Conservation (phyloP, 768 basidiomycete species). For the Erythrobasidium yunnanense region DNA sequence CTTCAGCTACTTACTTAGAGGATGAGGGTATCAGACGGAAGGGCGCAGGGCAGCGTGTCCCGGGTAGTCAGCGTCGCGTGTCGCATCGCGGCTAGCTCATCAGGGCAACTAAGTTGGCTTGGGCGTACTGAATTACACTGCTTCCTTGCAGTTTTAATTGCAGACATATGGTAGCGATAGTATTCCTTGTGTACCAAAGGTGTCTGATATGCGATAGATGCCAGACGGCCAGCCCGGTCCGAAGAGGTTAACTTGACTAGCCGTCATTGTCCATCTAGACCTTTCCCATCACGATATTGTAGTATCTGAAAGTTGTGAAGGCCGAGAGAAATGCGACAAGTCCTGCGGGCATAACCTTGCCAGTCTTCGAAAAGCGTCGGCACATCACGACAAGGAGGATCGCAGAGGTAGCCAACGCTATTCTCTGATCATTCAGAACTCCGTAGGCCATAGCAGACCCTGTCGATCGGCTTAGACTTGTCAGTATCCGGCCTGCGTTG, state of each 20-base stretch:
- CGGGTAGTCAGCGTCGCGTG: no score
- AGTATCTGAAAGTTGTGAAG: constrained; percentile 13
- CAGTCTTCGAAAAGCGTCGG: constrained; percentile 3
- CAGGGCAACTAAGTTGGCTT: background rate
- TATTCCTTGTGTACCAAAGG: background rate
- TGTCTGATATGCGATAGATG: no score
- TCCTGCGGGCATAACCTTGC: constrained; percentile 21
- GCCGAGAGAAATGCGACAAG: constrained; percentile 4
- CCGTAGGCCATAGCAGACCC: constrained; percentile 23
- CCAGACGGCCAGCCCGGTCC: background rate
- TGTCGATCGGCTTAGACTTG: no score
- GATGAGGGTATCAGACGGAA: no score
- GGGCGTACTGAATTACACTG: background rate
- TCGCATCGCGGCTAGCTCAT: no score
- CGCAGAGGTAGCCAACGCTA: constrained; percentile 16
- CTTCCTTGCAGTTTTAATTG: background rate
- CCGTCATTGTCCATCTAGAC: background rate
- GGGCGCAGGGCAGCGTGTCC: no score
- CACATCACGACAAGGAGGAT: constrained; percentile 18
- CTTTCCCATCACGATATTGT: constrained; percentile 5
- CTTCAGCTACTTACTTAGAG: no score
- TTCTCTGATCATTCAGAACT: constrained; percentile 18
- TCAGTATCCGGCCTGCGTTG: no score
- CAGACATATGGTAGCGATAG: background rate
- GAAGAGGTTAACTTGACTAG: background rate